Base-by-base conservation (phyloP, 108 stramenopile genomes). In the Cyclotella cryptica region DNA sequence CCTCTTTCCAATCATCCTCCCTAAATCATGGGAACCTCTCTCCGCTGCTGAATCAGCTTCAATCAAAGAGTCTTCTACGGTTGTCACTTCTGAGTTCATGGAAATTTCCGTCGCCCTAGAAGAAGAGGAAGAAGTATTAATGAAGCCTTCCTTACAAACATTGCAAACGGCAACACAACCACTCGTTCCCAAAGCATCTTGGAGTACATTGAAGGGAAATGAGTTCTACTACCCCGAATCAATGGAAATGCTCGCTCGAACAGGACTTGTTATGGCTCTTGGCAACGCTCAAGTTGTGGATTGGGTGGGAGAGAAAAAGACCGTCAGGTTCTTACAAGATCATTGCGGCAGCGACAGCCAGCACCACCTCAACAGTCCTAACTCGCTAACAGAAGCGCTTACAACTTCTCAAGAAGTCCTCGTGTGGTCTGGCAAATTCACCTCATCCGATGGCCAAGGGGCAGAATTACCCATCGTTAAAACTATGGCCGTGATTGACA, bases 401-500 rank as follows among this genome's bases (percentile, higher is more conserved):
- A 45, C 70, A 35, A 51, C 81, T 14, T 67, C 75, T 28, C 81
- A 84, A 64, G 83, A 84, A 66, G 75, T 85, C 18, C 27, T 91
- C 41, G 92, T 92, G 15, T 91, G 89, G 81, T 79, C 82, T 2
- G 92, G 94, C 7, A 84, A 83, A 71, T 84, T 86, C 49, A 77
- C 46, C 15, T 52, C 53, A 0, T 29, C 70, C 40, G 84, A 84
- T 10, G 82, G 83, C 8, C 75, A 90, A 44, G 95, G 95, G 43
- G 58, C 84, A 13, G 75, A 93, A 45, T 47, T 92, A 24, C 95
- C 95, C 1, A 69, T 92, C 19, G 86, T 96, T 69, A 92, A 92
- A 62, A 89, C 92, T 1, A 79, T 72, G 47, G 86, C 91, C 12
- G 79, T 93, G 12, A 61, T 96, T 43, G 86, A 86, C 17, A 62